Base-by-base conservation (phyloP, 23 red algal species). In the Rhodosorus marinus region DNA sequence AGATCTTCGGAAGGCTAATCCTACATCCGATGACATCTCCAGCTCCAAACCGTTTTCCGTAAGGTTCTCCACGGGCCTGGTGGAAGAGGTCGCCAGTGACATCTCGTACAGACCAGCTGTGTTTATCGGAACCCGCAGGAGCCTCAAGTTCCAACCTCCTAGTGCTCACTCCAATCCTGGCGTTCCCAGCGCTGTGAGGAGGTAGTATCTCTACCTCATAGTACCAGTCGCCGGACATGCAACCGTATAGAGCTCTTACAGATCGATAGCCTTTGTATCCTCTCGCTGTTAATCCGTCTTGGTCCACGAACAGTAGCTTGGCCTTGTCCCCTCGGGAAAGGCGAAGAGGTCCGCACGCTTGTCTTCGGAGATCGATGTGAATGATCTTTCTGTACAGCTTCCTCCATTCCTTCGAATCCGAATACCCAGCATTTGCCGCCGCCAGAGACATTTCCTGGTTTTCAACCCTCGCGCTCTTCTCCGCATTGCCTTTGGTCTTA, bases 231-330 rank as follows among this genome's bases (percentile, higher is more conserved):
- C 57, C 57, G 31, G 36, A 28, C 15, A 35, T 1, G 1, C 36
- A 33, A 6, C 57, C 57, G 46, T 61, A 38, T 35, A 38, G 6
- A 14, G 11, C 57, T 30, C 57, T 31, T 41, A 61, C 20, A 35
- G 28, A 33, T 43, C 57, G 57, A 35, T 61, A 61, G 2, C 57
- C 57, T 26, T 61, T 43, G 38, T 11, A 43, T 43, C 38, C 38
- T 43, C 17, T 11, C 38, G 17, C 38, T 11, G 17, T 43, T 17
- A 43, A 17, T 43, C 38, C 38, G 38, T 11, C 38, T 17, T 43
- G 11, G 38, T 43, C 38, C 17, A 17, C 11, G 11, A 43, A 43
- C 38, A 43, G 17, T 43, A 17, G 38, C 38, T 43, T 17, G 11
- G 38, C 38, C 38, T 43, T 43, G 38, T 43, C 38, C 38, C n/a